Percentiles rank a stretch among this genome's conserved stretches.
phyloP scores from a whole-genome alignment of 164 flowering plant genomes.

The Vitis vinifera region DNA sequence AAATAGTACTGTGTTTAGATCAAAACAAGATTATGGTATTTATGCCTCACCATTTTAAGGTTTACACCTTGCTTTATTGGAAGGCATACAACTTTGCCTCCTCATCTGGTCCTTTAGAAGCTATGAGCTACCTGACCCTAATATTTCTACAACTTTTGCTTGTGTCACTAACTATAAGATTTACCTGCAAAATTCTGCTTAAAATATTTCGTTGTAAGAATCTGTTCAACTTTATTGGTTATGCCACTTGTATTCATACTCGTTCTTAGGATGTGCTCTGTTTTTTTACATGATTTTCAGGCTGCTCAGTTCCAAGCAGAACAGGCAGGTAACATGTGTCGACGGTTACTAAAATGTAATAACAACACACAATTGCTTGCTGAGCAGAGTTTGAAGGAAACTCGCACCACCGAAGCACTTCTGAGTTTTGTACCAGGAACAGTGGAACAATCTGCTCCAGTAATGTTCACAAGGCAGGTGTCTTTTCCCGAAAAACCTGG shows the following conservation, averaged over 20 bases:
- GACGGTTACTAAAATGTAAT: slow-evolving; percentile 28
- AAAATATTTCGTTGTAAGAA: not conserved
- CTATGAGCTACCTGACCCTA: too few relatives aligned
- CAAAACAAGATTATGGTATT: too few relatives aligned
- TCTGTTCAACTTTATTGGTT: not conserved
- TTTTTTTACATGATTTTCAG: slow-evolving; percentile 32
- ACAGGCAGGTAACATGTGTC: slow-evolving; percentile 42
- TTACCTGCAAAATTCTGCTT: not conserved
- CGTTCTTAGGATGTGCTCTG: not conserved
- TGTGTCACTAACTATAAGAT: too few relatives aligned
- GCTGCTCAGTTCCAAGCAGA: slow-evolving; percentile 60
- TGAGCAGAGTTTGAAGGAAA: slow-evolving; percentile 45
- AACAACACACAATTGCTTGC: slow-evolving; percentile 29
- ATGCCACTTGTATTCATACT: not conserved
- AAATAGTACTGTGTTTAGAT: too few relatives aligned
- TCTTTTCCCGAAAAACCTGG: slow-evolving; percentile 34
- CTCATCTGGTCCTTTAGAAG: too few relatives aligned
- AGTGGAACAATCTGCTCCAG: slow-evolving; percentile 57
- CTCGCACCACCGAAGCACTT: slow-evolving; percentile 29
- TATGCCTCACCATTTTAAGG: too few relatives aligned
- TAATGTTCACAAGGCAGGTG: slow-evolving; percentile 45
- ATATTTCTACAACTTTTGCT: too few relatives aligned
- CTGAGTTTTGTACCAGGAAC: slow-evolving; percentile 35
- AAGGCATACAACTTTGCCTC: too few relatives aligned
- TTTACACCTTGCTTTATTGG: too few relatives aligned